Conservation (phyloP, 75 land plant species). For the Ceratopteris richardii region DNA sequence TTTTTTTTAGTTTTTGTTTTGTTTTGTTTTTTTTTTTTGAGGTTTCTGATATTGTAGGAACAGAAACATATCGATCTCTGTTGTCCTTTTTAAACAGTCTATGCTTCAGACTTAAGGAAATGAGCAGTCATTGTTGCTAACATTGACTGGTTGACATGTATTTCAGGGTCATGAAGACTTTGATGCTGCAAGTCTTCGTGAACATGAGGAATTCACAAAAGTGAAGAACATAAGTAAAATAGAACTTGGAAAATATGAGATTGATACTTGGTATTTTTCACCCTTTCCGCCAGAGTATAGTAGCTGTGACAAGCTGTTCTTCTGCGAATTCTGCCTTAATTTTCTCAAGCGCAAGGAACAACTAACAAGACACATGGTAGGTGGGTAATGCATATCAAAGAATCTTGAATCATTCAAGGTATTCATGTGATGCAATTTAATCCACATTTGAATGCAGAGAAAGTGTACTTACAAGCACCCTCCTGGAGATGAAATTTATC, state of each 20-base stretch:
- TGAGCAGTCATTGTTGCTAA: too few relatives aligned
- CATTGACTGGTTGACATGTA: too few relatives aligned
- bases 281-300: conserved; percentile 94
- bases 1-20: too few relatives aligned
- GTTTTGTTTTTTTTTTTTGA: too few relatives aligned
- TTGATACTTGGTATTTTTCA: conserved; percentile 97
- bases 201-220: conserved; percentile 97
- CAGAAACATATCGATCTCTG: too few relatives aligned
- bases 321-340: conserved; percentile 95
- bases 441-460: conserved; percentile 30
- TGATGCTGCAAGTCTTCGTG: conserved; percentile 91
- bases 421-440: background rate
- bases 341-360: conserved; percentile 98
- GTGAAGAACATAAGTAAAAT: conserved; percentile 90
- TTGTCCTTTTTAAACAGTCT: too few relatives aligned
- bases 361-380: conserved; percentile 95
- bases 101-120: too few relatives aligned
- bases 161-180: conserved; percentile 95
- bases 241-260: conserved; percentile 97
- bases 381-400: background rate
- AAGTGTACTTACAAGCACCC: conserved; percentile 98
- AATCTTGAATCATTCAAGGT: background rate
- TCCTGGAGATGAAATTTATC: conserved; percentile 96
- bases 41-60: too few relatives aligned
- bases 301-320: conserved; percentile 63